Evolutionary conservation across 106 monocot species (phyloP).

Genomic region (Acorus calamus): DNA sequence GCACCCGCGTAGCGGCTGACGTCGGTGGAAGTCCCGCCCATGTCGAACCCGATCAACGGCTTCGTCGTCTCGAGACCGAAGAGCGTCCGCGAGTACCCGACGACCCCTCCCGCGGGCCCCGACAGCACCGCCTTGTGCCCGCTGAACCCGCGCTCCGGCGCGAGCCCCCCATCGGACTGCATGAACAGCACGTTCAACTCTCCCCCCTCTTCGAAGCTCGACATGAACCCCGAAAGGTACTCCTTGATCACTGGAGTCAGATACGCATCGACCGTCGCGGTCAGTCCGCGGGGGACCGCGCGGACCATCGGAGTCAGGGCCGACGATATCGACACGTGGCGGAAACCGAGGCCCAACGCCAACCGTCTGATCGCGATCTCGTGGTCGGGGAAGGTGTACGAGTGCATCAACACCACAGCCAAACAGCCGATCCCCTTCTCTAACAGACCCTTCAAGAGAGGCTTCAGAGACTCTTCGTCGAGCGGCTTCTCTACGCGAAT

Average conservation of each 20-base stretch:
- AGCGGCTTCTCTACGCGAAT: conserved; percentile 58
- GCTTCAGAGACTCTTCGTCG: conserved; percentile 48
- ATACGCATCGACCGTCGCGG: conserved; percentile 89
- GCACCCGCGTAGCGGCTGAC: conserved; percentile 78
- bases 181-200: conserved; percentile 87
- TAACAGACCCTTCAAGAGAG: conserved; percentile 49
- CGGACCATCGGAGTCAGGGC: conserved; percentile 92
- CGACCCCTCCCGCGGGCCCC: conserved; percentile 93
- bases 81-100: conserved; percentile 88
- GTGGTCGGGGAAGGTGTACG: conserved; percentile 86
- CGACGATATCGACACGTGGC: conserved; percentile 86
- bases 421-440: conserved; percentile 77
- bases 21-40: conserved; percentile 98
- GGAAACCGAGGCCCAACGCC: conserved; percentile 68
- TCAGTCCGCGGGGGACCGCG: conserved; percentile 84
- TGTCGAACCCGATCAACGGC: conserved; percentile 92
- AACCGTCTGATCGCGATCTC: conserved; percentile 57
- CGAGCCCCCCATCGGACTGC: conserved; percentile 97
- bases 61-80: conserved; percentile 74
- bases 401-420: conserved; percentile 89
- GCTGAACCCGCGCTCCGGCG: conserved; percentile 72
- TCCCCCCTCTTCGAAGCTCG: conserved; percentile 62
- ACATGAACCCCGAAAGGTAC: conserved; percentile 85
- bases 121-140: conserved; percentile 93
- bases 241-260: conserved; percentile 90